Evolutionary conservation across 208 protist species (phyloP), one percentile per base, ranked within the genome.

Genomic region (Leishmania braziliensis): DNA sequence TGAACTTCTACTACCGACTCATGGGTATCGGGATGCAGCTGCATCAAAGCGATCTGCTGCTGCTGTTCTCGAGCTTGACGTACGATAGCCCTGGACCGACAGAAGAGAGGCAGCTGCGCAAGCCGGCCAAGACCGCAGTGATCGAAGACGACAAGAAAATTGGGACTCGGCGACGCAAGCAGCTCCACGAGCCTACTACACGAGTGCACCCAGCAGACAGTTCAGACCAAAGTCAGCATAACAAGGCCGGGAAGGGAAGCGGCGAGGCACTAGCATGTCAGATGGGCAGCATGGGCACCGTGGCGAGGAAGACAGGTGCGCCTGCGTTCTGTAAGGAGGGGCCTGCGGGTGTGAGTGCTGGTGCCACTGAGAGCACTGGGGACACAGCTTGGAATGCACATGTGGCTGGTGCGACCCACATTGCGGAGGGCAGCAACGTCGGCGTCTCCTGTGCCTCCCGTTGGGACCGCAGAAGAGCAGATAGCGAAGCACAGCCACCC

Each of bases 51-150:
- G 94, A 97, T 75, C 69, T 97, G 46, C 56, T 91, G 1, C 68
- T 97, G 56, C 88, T 97, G 4, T 81, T 97, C 8, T 86, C 84
- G 12, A 97, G 90, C 73, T 76, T 97, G 56, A 90, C 94, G 0
- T 97, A 97, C 75, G 94, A 97, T n/a, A 83, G 85, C 36, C 89
- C 86, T 5, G 77, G 82, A 3, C 65, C 77, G 3, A 80, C 87
- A 20, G 73, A 50, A 9, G 81, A 51, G 71, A 79, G 23, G 66
- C 71, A 85, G 63, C 75, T 83, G 46, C 77, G 33, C 5, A 85
- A 73, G 79, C 81, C 81, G 29, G 1, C 66, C 69, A 76, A 89
- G 82, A 70, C 62, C 29, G 80, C 77, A 10, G 66, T 75, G 20
- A 78, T 79, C 62, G 58, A 84, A 63, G 86, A 88, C 72, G 74